Percentiles rank a stretch among this genome's conserved stretches.
phyloP scores from a whole-genome alignment of 345 rosid species.

The Cardamine occulta region DNA sequence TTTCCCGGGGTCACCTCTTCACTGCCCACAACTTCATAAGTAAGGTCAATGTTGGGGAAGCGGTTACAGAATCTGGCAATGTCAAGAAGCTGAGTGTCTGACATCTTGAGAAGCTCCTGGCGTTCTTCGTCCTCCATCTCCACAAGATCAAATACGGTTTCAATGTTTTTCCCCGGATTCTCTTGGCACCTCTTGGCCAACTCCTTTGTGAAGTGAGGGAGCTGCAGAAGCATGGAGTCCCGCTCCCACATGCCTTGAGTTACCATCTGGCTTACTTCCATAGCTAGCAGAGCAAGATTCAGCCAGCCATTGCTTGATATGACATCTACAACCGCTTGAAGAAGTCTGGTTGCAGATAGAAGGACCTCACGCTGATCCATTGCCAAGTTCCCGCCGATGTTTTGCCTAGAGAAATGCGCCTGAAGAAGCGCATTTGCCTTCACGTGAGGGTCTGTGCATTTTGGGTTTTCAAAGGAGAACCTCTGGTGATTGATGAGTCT shows the following conservation, averaged over 20 bases:
- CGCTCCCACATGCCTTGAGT: conserved; percentile 98
- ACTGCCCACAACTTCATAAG: conserved; percentile 61
- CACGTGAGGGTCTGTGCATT: conserved; percentile 76
- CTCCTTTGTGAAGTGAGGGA: conserved; percentile 89
- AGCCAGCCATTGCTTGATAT: conserved; percentile 92
- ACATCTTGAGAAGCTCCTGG: conserved; percentile 72
- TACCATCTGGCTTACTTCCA: conserved; percentile 96
- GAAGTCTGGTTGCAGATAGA: conserved; percentile 69
- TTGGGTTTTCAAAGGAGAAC: conserved; percentile 83
- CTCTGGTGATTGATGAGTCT: conserved; percentile 87
- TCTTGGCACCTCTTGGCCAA: conserved; percentile 81
- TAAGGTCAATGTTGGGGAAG: conserved; percentile 80
- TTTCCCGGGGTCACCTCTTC: conserved; percentile 65
- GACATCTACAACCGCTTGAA: conserved; percentile 92
- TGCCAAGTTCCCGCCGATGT: conserved; percentile 69
- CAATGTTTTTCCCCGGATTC: conserved; percentile 75
- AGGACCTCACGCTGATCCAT: conserved; percentile 86
- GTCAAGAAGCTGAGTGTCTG: conserved; percentile 68
- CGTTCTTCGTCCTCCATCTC: conserved; percentile 95
- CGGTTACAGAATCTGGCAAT: conserved; percentile 87
- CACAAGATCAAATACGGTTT: conserved; percentile 79
- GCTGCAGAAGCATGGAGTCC: conserved; percentile 87
- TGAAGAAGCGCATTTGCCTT: conserved; percentile 92
- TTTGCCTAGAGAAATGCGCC: conserved; percentile 91
- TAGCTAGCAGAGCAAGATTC: conserved; percentile 84